These are phyloP conservation scores for Metschnikowia picachoensis DNA, from an alignment of 805 yeast species.

Conservation along the genomic window DNA sequence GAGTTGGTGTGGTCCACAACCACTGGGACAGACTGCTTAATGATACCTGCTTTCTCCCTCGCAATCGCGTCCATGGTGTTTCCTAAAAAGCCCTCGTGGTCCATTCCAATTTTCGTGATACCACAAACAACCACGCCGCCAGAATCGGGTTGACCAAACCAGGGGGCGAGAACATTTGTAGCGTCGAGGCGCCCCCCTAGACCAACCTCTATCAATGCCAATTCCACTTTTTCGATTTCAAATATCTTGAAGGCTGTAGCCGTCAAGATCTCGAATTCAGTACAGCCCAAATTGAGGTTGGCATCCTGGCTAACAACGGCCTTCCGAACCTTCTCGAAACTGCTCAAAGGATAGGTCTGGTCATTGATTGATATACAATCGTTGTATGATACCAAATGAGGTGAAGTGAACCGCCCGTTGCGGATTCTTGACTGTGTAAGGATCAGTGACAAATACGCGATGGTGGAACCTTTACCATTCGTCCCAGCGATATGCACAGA, in stretches of 20 bases:
- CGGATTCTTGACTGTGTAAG: slow-evolving; percentile 45
- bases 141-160: background rate
- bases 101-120: slow-evolving; percentile 81
- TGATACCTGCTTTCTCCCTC: slow-evolving; percentile 79
- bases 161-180: slow-evolving; percentile 60
- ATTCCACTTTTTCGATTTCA: slow-evolving; percentile 50
- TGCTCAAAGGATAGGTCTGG: slow-evolving; percentile 43
- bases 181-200: slow-evolving; percentile 89
- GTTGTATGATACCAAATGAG: slow-evolving; percentile 69
- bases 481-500: slow-evolving; percentile 95
- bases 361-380: slow-evolving; percentile 75
- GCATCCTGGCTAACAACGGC: slow-evolving; percentile 41
- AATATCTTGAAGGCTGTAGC: slow-evolving; percentile 83
- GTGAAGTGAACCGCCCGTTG: slow-evolving; percentile 85
- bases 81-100: slow-evolving; percentile 80
- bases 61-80: slow-evolving; percentile 64
- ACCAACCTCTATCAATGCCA: slow-evolving; percentile 92
- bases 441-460: slow-evolving; percentile 72
- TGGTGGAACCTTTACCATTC: slow-evolving; percentile 92
- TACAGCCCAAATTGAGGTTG: slow-evolving; percentile 52
- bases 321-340: slow-evolving; percentile 44
- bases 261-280: slow-evolving; percentile 85
- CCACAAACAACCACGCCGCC: slow-evolving; percentile 58
- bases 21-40: slow-evolving; percentile 56
- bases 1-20: slow-evolving; percentile 33